These are phyloP conservation scores for Diplotaxis tenuifolia DNA, from an alignment of 345 rosid genomes.

Conservation along the genomic window DNA sequence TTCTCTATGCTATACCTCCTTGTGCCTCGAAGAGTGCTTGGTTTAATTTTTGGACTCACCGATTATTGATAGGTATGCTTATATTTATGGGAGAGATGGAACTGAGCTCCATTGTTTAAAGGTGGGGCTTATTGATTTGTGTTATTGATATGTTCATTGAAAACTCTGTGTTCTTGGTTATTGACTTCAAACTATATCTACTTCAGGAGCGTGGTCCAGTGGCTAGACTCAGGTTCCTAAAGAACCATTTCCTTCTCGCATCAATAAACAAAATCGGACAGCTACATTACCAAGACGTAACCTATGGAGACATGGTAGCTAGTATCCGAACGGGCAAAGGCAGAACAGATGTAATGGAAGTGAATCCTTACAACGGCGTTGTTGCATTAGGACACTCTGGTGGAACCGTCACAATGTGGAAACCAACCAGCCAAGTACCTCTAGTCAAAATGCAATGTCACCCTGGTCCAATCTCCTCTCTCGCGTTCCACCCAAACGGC, in stretches of 20 bases:
- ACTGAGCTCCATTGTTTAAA: constrained; percentile 85
- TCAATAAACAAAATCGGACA: constrained; percentile 79
- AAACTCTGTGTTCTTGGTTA: not conserved
- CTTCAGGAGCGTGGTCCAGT: constrained; percentile 80
- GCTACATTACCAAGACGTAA: constrained; percentile 79
- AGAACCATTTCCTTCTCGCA: constrained; percentile 82
- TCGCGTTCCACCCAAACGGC: constrained; percentile 94
- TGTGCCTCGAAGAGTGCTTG: not conserved
- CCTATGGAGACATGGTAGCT: constrained; percentile 65
- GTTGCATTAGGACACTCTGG: constrained; percentile 76
- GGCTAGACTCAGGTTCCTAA: constrained; percentile 68
- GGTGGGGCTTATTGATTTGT: constrained; percentile 47
- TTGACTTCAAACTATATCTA: constrained; percentile 18
- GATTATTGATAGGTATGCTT: constrained; percentile 61
- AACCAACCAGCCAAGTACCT: constrained; percentile 68
- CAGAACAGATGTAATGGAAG: constrained; percentile 73
- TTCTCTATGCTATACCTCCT: not conserved
- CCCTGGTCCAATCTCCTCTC: constrained; percentile 70
- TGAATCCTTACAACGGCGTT: constrained; percentile 75
- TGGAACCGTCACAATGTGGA: constrained; percentile 94
- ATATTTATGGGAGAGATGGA: constrained; percentile 78
- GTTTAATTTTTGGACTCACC: not conserved
- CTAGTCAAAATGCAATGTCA: constrained; percentile 86
- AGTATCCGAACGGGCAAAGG: constrained; percentile 75
- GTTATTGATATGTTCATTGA: not conserved